phyloP scores from a whole-genome alignment of 495 filamentous ascomycete species.

The Penicillium paxilli region DNA sequence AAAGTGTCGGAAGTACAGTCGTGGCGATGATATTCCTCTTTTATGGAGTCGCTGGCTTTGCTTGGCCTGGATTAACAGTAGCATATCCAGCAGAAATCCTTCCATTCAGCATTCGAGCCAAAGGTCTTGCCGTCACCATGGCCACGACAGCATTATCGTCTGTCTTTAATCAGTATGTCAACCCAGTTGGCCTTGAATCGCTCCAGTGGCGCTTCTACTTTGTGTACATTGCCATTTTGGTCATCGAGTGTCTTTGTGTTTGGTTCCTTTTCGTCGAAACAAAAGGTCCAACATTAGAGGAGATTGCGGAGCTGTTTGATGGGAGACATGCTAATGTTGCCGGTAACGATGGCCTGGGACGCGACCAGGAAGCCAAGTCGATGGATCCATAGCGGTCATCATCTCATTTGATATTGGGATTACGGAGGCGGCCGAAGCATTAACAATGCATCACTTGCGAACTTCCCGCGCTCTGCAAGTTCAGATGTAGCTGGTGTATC shows the following conservation, averaged over 20 bases:
- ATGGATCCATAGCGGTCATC: not conserved
- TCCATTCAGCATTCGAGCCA: conserved; percentile 64
- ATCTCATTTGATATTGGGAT: not conserved
- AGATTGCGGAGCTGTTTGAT: conserved; percentile 59
- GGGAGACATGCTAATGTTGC: conserved; percentile 52
- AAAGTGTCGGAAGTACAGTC: conserved; percentile 47
- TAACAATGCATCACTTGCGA: conserved; percentile 22
- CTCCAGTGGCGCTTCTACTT: conserved; percentile 58
- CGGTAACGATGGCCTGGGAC: not conserved
- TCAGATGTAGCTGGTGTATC: conserved; percentile 1
- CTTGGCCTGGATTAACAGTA: conserved; percentile 58
- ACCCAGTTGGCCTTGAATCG: conserved; percentile 55
- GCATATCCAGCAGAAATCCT: conserved; percentile 64
- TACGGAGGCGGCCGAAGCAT: conserved; percentile 13
- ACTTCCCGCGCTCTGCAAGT: conserved; percentile 20
- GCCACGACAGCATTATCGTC: conserved; percentile 56
- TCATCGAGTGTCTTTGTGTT: conserved; percentile 54
- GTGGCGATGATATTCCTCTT: conserved; percentile 64
- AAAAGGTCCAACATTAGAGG: conserved; percentile 60
- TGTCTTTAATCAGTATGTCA: conserved; percentile 54
- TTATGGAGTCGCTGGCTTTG: conserved; percentile 14
- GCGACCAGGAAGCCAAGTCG: not conserved
- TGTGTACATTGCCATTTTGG: conserved; percentile 61
- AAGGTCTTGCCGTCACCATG: conserved; percentile 55
- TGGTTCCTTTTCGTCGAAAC: conserved; percentile 67